Percentiles rank a stretch among this genome's conserved stretches.
Conservation (phyloP, 352 stramenopile species). For the Phytophthora tubulina region DNA sequence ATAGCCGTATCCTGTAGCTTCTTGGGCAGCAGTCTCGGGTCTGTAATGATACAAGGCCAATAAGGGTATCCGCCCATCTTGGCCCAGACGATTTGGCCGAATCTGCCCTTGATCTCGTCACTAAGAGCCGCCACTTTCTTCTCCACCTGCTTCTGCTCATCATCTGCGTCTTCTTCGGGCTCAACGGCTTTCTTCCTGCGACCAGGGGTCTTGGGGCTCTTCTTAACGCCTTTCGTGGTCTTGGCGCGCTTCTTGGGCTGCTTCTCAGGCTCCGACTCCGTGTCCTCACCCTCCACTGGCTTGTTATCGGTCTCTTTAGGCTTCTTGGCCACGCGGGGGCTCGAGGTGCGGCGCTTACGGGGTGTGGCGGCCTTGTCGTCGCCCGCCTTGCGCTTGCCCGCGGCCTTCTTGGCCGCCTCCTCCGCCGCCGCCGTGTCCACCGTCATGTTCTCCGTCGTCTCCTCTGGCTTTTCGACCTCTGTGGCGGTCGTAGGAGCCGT, state of each 20-base stretch:
- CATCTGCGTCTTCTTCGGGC: constrained; percentile 25
- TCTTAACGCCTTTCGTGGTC: constrained; percentile 37
- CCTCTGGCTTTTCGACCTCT: constrained; percentile 1
- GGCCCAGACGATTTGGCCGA: constrained; percentile 83
- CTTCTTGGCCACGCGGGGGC: constrained; percentile 23
- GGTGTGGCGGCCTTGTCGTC: constrained; percentile 6
- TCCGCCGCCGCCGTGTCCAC: constrained; percentile 10
- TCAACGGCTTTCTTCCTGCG: constrained; percentile 55
- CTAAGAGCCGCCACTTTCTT: constrained; percentile 59
- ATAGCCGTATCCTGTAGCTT: constrained; percentile 57
- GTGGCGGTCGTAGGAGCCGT: constrained; percentile 6
- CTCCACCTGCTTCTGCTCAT: constrained; percentile 46
- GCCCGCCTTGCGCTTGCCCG: constrained; percentile 22
- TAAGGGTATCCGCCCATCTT: constrained; percentile 87
- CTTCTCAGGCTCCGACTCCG: constrained; percentile 63
- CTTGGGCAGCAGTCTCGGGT: constrained; percentile 58
- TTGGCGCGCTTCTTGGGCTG: constrained; percentile 61
- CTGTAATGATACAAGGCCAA: constrained; percentile 81
- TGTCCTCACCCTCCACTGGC: constrained; percentile 45
- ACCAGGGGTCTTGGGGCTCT: constrained; percentile 35
- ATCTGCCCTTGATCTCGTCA: constrained; percentile 71
- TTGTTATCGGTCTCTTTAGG: constrained; percentile 17
- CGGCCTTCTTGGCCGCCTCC: constrained; percentile 17
- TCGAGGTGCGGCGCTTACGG: constrained; percentile 29
- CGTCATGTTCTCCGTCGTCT: constrained; percentile 18